Percentiles rank a stretch among this genome's conserved stretches.
phyloP scores from a whole-genome alignment of 331 rosid genomes.

The Prunus yedoensis region DNA sequence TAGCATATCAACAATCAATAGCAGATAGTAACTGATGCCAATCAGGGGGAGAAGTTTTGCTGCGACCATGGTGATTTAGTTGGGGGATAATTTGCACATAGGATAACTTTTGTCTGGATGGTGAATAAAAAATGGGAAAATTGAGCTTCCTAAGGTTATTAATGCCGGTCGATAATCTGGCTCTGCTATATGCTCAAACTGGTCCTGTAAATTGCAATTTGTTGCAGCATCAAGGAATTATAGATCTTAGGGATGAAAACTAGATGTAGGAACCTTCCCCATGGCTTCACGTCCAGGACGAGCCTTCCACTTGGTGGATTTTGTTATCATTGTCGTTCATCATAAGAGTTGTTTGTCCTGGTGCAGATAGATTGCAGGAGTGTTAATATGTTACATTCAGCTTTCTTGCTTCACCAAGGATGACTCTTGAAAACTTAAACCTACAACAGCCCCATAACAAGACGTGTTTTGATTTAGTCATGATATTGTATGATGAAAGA shows the following conservation, averaged over 20 bases:
- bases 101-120: background rate
- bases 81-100: background rate
- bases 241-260: background rate
- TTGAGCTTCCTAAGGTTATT: background rate
- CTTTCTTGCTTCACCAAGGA: constrained; percentile 3
- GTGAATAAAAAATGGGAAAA: background rate
- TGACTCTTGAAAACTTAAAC: background rate
- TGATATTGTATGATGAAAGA: background rate
- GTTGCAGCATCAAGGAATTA: background rate
- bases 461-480: background rate
- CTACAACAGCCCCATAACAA: background rate
- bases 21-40: background rate
- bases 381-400: background rate
- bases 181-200: constrained; percentile 10
- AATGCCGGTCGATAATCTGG: background rate
- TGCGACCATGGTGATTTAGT: background rate
- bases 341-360: background rate
- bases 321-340: background rate
- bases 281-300: background rate
- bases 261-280: background rate
- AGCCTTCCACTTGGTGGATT: background rate
- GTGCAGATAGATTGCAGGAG: background rate
- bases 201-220: background rate
- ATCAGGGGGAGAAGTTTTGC: background rate
- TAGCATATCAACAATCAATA: background rate